A percentile compares a stretch with the other conserved stretches of the same genome.
phyloP scores from a whole-genome alignment of 208 protist species.

The Trypanosoma boissoni region DNA sequence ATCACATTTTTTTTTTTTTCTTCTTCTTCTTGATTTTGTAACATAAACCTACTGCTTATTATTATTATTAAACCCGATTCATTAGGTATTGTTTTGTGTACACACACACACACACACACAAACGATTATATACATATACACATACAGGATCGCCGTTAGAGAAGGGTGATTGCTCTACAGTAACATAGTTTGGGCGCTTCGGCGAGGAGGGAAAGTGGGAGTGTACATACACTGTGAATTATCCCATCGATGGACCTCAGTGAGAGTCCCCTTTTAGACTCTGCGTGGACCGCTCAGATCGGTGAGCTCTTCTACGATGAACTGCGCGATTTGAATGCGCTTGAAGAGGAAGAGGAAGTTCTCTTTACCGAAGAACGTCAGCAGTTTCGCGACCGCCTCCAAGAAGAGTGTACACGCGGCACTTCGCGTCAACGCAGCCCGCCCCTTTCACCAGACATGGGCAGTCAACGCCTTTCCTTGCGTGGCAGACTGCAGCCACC shows the following conservation, averaged over 20 bases:
- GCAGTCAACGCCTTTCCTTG: not conserved
- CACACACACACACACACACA: no score
- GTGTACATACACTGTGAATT: not conserved
- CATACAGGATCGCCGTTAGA: no score
- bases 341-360: conserved; percentile 40
- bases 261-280: conserved; percentile 47
- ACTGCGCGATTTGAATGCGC: conserved; percentile 47
- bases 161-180: no score
- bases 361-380: conserved; percentile 23
- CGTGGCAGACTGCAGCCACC: not conserved
- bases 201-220: no score
- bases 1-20: no score
- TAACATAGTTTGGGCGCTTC: no score
- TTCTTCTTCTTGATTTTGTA: no score
- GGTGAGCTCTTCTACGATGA: conserved; percentile 55
- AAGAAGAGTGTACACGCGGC: not conserved
- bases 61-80: no score
- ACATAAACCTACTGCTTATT: no score
- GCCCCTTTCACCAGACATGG: not conserved
- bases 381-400: not conserved
- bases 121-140: no score
- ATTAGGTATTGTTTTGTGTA: no score
- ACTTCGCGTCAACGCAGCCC: not conserved
- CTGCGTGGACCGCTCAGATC: conserved; percentile 44
- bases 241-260: conserved; percentile 26